These are phyloP conservation scores for Aspergillus sp. DNA, from an alignment of 2,329 filamentous ascomycete genomes.

Conservation along the genomic window DNA sequence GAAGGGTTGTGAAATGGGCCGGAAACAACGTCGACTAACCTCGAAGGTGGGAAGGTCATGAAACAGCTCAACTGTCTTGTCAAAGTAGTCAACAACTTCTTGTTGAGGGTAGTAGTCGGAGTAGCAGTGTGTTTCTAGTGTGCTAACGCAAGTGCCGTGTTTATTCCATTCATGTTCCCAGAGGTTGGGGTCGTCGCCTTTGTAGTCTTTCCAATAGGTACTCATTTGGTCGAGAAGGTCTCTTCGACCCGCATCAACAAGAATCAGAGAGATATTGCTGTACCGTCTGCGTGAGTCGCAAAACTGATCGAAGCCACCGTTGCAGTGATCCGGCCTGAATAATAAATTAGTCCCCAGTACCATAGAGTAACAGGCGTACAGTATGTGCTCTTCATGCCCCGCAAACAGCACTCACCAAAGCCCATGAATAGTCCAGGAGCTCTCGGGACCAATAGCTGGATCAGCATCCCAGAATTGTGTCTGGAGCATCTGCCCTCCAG, in stretches of 20 bases:
- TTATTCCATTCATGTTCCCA: constrained; percentile 79
- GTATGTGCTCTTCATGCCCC: neutral
- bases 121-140: constrained; percentile 71
- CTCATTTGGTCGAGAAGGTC: constrained; percentile 69
- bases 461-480: constrained; percentile 79
- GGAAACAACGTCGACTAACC: constrained; percentile 35
- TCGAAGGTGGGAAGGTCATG: constrained; percentile 68
- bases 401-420: constrained; percentile 55
- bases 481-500: constrained; percentile 71
- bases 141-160: constrained; percentile 76
- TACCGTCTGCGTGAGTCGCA: constrained; percentile 68
- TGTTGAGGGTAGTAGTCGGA: constrained; percentile 61
- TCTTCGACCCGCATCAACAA: constrained; percentile 58
- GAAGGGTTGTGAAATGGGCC: neutral
- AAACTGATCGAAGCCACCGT: constrained; percentile 69
- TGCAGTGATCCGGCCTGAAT: constrained; percentile 67
- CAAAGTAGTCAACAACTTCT: constrained; percentile 72
- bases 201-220: constrained; percentile 72
- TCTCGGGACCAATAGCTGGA: constrained; percentile 66
- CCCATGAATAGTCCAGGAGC: constrained; percentile 77
- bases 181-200: constrained; percentile 66
- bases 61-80: constrained; percentile 68
- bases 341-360: neutral
- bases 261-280: constrained; percentile 67
- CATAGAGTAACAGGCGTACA: neutral